Percentiles rank a stretch among this genome's conserved stretches.
Evolutionary conservation across 106 monocot species (phyloP).

Genomic region (Triglochin maritima): DNA sequence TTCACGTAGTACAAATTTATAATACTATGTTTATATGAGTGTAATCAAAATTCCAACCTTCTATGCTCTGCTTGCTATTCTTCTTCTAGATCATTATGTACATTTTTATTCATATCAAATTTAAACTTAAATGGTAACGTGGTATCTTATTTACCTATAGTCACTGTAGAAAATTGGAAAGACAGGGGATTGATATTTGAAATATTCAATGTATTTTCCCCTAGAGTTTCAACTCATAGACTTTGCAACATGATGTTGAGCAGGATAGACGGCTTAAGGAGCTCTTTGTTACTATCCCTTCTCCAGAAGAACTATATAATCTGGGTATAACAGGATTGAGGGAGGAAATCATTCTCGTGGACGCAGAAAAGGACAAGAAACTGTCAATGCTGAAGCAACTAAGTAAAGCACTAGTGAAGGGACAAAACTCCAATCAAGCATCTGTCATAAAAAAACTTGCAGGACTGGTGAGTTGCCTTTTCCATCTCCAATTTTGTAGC

Average conservation of each 20-base stretch:
- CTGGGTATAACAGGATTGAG: slow-evolving; percentile 59
- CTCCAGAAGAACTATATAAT: slow-evolving; percentile 70
- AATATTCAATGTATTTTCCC: background rate
- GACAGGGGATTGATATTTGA: background rate
- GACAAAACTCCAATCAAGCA: slow-evolving; percentile 58
- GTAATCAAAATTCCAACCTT: background rate
- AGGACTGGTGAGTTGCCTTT: slow-evolving; percentile 54
- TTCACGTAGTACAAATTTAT: too few relatives aligned
- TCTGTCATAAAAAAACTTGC: slow-evolving; percentile 94
- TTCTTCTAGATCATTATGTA: background rate
- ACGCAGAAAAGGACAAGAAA: slow-evolving; percentile 89
- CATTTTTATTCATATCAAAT: background rate
- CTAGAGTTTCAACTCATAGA: background rate
- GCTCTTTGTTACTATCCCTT: slow-evolving; percentile 66
- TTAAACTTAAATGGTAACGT: background rate
- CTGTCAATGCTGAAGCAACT: slow-evolving; percentile 93
- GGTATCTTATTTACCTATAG: too few relatives aligned
- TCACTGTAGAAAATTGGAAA: too few relatives aligned
- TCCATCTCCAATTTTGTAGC: too few relatives aligned
- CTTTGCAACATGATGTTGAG: background rate
- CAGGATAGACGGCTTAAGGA: slow-evolving; percentile 97
- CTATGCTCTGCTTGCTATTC: background rate
- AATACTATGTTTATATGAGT: too few relatives aligned
- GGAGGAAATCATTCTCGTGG: slow-evolving; percentile 95
- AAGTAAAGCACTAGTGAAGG: slow-evolving; percentile 75